phyloP scores from a whole-genome alignment of 495 filamentous ascomycete genomes.

The Xylaria bambusicola region DNA sequence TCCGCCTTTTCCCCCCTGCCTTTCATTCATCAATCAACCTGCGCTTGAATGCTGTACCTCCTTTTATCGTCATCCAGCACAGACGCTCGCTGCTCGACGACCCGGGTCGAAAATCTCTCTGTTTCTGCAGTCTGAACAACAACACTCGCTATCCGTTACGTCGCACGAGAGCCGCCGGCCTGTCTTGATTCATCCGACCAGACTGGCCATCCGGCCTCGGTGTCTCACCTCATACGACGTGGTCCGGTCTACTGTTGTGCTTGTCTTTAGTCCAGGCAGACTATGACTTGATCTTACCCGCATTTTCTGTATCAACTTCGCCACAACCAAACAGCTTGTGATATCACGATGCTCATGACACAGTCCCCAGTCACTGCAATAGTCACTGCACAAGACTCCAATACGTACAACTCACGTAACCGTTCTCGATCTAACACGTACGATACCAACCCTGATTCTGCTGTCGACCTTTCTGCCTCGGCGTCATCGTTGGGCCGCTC shows the following conservation, averaged over 20 bases:
- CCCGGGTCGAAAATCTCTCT: neutral
- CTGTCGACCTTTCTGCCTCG: constrained; percentile 34
- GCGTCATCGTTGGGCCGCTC: constrained; percentile 40
- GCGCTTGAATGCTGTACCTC: constrained; percentile 7
- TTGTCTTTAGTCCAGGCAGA: constrained; percentile 14
- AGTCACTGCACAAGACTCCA: constrained; percentile 44
- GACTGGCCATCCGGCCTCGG: constrained; percentile 19
- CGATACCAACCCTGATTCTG: constrained; percentile 32
- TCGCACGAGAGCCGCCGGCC: neutral
- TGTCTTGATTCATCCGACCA: constrained; percentile 6
- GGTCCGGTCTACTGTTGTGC: constrained; percentile 8
- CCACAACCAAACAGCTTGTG: constrained; percentile 27
- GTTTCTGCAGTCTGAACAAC: neutral
- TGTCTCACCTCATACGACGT: constrained; percentile 16
- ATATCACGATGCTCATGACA: constrained; percentile 54
- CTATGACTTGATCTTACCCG: constrained; percentile 28
- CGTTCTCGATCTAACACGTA: constrained; percentile 34
- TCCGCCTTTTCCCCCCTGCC: constrained; percentile 14
- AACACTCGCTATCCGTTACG: neutral
- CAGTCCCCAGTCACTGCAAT: constrained; percentile 51
- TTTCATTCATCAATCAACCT: constrained; percentile 10
- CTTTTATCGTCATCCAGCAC: constrained; percentile 18
- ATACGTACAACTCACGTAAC: constrained; percentile 38
- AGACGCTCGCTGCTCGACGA: neutral
- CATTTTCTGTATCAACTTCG: constrained; percentile 17